Conservation (phyloP, 768 basidiomycete genomes). For the Phylloporus arenicola region DNA sequence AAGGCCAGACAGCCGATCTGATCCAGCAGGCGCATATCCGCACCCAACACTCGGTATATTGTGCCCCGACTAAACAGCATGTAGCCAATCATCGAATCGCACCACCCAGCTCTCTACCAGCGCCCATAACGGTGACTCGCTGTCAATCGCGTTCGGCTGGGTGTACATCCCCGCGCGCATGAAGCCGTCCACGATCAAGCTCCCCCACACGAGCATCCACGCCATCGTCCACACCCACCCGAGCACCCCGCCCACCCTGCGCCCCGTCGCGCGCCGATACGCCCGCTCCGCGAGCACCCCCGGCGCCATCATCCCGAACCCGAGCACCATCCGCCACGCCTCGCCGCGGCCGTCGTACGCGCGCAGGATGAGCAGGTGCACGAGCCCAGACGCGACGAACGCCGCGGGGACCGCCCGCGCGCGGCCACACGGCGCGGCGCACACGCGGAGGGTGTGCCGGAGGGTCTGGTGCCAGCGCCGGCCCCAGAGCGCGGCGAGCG, state of each 20-base stretch:
- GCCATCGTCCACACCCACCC: too few species aligned
- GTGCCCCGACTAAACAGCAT: not conserved
- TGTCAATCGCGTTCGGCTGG: not conserved
- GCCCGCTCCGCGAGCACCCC: slow-evolving; percentile 45
- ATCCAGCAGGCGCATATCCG: too few species aligned
- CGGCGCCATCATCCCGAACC: slow-evolving; percentile 51
- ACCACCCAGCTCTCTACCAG: slow-evolving; percentile 4
- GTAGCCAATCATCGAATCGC: slow-evolving; percentile 7
- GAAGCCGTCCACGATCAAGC: slow-evolving; percentile 19
- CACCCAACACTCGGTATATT: not conserved
- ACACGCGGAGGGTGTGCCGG: slow-evolving; percentile 28
- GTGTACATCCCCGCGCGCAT: slow-evolving; percentile 6
- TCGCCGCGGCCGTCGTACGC: slow-evolving; percentile 40
- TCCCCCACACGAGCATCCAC: slow-evolving; percentile 23
- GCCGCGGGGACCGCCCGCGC: slow-evolving; percentile 45
- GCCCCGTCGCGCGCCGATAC: slow-evolving; percentile 19
- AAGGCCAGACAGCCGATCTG: too few species aligned
- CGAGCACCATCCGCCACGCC: slow-evolving; percentile 37
- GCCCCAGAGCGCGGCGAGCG: slow-evolving; percentile 33
- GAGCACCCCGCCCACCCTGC: slow-evolving; percentile 22
- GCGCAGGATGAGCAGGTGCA: slow-evolving; percentile 52
- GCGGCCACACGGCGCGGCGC: slow-evolving; percentile 22
- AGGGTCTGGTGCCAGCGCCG: slow-evolving; percentile 35
- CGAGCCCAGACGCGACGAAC: slow-evolving; percentile 50
- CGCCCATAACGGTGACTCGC: not conserved